A percentile compares a stretch with the other conserved stretches of the same genome.
These are phyloP conservation scores for Boletus reticuloceps DNA, from an alignment of 768 basidiomycete species.

Conservation along the genomic window DNA sequence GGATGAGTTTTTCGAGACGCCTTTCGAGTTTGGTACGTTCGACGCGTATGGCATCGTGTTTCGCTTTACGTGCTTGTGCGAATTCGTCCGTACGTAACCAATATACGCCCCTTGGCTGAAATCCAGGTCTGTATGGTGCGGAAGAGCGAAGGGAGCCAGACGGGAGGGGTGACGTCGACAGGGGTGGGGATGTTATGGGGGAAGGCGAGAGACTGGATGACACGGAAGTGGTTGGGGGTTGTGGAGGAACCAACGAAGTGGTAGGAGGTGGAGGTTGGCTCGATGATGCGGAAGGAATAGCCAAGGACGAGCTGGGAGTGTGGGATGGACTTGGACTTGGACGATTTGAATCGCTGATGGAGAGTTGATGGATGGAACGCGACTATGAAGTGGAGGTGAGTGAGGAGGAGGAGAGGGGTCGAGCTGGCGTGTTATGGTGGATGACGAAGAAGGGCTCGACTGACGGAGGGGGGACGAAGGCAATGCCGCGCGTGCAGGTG, in stretches of 20 bases:
- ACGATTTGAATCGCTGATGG: constrained; percentile 11
- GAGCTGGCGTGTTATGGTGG: constrained; percentile 21
- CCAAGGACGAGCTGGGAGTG: constrained; percentile 5
- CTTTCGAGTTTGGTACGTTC: constrained; percentile 85
- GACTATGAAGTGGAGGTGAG: constrained; percentile 25
- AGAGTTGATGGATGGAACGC: constrained; percentile 33
- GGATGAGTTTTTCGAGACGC: constrained; percentile 83
- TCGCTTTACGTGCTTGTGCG: constrained; percentile 36
- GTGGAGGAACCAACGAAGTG: constrained; percentile 1
- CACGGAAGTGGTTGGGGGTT: constrained; percentile 2
- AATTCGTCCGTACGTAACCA: constrained; percentile 83
- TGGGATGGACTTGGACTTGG: constrained; percentile 13
- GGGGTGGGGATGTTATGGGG: constrained; percentile 23
- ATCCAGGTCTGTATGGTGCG: constrained; percentile 84
- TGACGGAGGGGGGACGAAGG: constrained; percentile 37
- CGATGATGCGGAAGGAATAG: not conserved
- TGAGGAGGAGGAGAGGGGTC: constrained; percentile 24
- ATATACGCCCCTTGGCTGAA: constrained; percentile 88
- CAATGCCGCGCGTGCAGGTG: constrained; percentile 15
- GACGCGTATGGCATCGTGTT: constrained; percentile 51
- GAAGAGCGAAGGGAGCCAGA: constrained; percentile 22
- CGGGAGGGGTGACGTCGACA: constrained; percentile 23
- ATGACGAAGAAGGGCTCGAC: constrained; percentile 18
- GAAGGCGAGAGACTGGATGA: constrained; percentile 18
- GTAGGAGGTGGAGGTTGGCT: not conserved